Base-by-base conservation (phyloP, 768 basidiomycete species). In the Gloeophyllum trabeum region DNA sequence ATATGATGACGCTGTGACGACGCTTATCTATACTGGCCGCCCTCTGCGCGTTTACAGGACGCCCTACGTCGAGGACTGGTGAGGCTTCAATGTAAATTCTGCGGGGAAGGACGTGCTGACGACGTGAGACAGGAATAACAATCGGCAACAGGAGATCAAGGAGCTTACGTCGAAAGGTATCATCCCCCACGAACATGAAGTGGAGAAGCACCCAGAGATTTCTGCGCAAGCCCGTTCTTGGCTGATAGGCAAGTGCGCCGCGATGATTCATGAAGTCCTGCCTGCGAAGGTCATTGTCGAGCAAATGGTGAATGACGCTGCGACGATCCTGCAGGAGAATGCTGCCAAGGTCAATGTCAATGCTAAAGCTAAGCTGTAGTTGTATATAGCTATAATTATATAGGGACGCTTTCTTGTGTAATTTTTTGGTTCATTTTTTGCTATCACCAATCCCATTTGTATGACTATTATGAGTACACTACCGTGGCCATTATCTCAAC, bases 21-120 rank as follows among this genome's bases (percentile, higher is more conserved):
- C 91, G n/a, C 54, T 90, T 36, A 93, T 94, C 54, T 91, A 76
- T 64, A 87, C 88, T 35, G 91, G 91, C 7, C 79, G 92, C 24
- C 92, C 93, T 16, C 65, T 96, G 50, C 77, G 92, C 28, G 90
- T 94, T 26, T 64, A 80, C 48, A 77, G 79, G 57, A 91, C 88
- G 2, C 76, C 84, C 14, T 96, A 90, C 57, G 74, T 94, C 46
- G 78, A 79, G 13, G 78, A 90, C 48, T 91, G 90, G 86, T 83
- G 51, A 34, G 69, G 62, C 19, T 41, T 24, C 23, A 7, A n/a
- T 41, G 23, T 13, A 10, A 20, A n/a, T n/a, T n/a, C n/a, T n/a
- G n/a, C n/a, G n/a, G 13, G 7, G 28, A 34, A 24, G 45, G 28
- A n/a, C n/a, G n/a, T n/a, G n/a, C n/a, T n/a, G n/a, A n/a, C n/a